Evolutionary conservation across 257 asterid genomes (phyloP), one percentile per base, ranked within the genome.

Genomic region (Primulina huaijiensis): DNA sequence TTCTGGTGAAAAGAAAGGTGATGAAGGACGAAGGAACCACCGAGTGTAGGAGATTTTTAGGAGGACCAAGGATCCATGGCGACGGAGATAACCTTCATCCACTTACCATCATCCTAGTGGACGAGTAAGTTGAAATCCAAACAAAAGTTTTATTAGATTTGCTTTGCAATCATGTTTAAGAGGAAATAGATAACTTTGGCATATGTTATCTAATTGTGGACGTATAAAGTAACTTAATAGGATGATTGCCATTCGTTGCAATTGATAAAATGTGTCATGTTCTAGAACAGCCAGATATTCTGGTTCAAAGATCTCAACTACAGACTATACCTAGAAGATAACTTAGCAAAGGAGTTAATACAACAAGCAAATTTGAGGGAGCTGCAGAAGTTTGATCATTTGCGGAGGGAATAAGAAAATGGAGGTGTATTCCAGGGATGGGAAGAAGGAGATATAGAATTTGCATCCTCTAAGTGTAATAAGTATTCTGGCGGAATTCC

Each of bases 281-380:
- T 78, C 78, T 80, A 72, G 75, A 77, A 69, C 90, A 92, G 97
- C 75, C 88, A 77, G 88, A 87, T 92, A 87, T 92, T 90, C 84
- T 92, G 95, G 98, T 90, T 92, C 17, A 97, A 97, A 68, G 98
- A 92, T 84, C 97, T 92, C 76, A 92, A 90, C 88, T 92, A 90
- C 82, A 88, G 98, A 74, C 64, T 92, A 64, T 90, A 80, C 82
- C 77, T 92, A 65, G 96, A 90, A 76, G 95, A 92, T 83, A 84
- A 77, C 76, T 72, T 84, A 68, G 96, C 98, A n/a, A 86, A 97
- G 81, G 83, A 90, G 72, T 72, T 90, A 34, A 84, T 90, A 78
- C 78, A 69, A 72, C 81, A 77, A 75, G 83, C 84, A 64, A 85
- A 92, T 29, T 90, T 95, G 97, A 84, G 81, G 72, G 88, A 84